A percentile compares a stretch with the other conserved stretches of the same genome.
phyloP scores from a whole-genome alignment of 1,284 basidiomycete genomes.

The Irpex sp. region DNA sequence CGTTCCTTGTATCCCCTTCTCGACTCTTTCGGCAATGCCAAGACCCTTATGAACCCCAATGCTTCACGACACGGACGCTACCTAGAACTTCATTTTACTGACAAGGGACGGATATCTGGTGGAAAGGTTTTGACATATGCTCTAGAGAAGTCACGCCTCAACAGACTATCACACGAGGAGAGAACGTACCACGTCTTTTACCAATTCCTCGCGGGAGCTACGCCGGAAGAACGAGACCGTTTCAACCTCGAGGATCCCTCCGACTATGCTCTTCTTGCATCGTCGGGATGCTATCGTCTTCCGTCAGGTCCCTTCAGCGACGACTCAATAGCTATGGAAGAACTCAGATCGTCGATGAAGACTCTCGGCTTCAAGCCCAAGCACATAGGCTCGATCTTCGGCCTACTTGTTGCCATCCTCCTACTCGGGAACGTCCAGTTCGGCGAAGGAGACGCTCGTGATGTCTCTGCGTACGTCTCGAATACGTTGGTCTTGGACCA shows the following conservation, averaged over 20 bases:
- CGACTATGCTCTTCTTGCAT: conserved; percentile 77
- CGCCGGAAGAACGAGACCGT: conserved; percentile 70
- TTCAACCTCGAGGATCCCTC: conserved; percentile 78
- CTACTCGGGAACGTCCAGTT: conserved; percentile 83
- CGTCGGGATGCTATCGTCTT: conserved; percentile 81
- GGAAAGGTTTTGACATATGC: conserved; percentile 82
- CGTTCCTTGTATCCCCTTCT: conserved; percentile 72
- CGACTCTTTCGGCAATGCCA: conserved; percentile 86
- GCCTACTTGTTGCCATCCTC: conserved; percentile 77
- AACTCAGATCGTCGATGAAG: conserved; percentile 75
- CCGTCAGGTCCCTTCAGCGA: conserved; percentile 83
- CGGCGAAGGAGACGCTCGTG: conserved; percentile 62
- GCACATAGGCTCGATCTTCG: conserved; percentile 77
- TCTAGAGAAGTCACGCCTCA: conserved; percentile 82
- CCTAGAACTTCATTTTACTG: conserved; percentile 86
- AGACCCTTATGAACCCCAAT: conserved; percentile 82
- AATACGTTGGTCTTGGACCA: conserved; percentile 68
- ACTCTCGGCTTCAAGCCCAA: conserved; percentile 87
- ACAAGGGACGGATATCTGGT: conserved; percentile 66
- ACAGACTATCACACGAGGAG: conserved; percentile 75
- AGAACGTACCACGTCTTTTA: conserved; percentile 93
- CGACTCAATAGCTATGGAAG: conserved; percentile 79
- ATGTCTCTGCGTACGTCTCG: conserved; percentile 63
- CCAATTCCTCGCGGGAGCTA: conserved; percentile 83
- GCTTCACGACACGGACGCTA: conserved; percentile 85